Evolutionary conservation across 768 basidiomycete species (phyloP).

Genomic region (Amanita exitialis): DNA sequence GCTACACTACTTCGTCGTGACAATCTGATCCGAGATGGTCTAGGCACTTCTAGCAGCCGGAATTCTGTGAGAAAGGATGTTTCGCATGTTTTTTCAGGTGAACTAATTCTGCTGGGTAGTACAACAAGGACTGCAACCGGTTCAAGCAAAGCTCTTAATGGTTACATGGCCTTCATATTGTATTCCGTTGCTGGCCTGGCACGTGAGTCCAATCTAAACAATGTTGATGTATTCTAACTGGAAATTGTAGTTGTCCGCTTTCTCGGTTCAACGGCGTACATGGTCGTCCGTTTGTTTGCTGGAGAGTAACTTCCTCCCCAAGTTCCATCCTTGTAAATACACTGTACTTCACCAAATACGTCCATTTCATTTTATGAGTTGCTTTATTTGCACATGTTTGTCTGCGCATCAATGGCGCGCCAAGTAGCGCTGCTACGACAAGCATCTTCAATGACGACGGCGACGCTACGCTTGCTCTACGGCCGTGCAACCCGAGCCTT

Average conservation of each 20-base stretch:
- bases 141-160: slow-evolving; percentile 52
- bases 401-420: too few relatives aligned
- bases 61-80: slow-evolving; percentile 44
- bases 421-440: too few relatives aligned
- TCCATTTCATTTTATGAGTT: too few relatives aligned
- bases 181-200: slow-evolving; percentile 86
- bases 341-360: too few relatives aligned
- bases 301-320: slow-evolving; percentile 49
- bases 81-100: too few relatives aligned
- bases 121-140: slow-evolving; percentile 41
- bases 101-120: slow-evolving; percentile 17
- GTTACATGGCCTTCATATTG: slow-evolving; percentile 84
- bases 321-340: too few relatives aligned
- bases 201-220: slow-evolving; percentile 38
- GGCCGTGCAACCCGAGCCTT: slow-evolving; percentile 72
- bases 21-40: background rate
- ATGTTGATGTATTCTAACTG: background rate
- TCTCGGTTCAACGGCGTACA: slow-evolving; percentile 70
- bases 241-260: slow-evolving; percentile 67
- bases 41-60: slow-evolving; percentile 65
- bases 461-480: slow-evolving; percentile 63
- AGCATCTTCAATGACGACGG: slow-evolving; percentile 20
- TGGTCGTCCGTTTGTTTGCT: slow-evolving; percentile 80
- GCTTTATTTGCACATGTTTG: too few relatives aligned
- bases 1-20: background rate